Conservation (phyloP, 257 asterid genomes). For the Fraxinus quadrangulata region DNA sequence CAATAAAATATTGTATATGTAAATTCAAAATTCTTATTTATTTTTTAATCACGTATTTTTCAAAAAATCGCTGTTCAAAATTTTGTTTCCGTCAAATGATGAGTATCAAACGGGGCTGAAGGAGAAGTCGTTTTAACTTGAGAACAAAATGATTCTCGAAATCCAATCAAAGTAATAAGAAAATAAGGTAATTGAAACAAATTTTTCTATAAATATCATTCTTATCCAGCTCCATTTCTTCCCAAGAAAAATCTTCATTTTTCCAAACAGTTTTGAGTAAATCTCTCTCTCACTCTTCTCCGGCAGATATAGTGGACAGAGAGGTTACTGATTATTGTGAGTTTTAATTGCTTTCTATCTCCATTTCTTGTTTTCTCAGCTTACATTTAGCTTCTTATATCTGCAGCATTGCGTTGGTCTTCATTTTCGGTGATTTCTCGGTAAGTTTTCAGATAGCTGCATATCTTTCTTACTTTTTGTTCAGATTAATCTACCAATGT, state of each 20-base stretch:
- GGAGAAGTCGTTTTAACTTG: not conserved
- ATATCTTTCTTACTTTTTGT: not conserved
- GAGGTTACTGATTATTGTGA: conserved; percentile 15
- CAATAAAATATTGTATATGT: too few relatives aligned
- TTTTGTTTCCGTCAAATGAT: too few relatives aligned
- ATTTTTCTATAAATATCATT: conserved; percentile 13
- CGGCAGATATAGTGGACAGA: not conserved
- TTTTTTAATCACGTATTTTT: too few relatives aligned
- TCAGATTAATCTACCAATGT: not conserved
- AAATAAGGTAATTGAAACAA: conserved; percentile 12
- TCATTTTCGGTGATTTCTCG: not conserved
- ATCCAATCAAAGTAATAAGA: not conserved
- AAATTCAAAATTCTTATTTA: too few relatives aligned
- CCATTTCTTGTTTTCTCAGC: not conserved
- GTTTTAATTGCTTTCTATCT: not conserved
- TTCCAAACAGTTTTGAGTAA: not conserved
- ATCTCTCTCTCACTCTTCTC: not conserved
- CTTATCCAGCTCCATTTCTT: not conserved
- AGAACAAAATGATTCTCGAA: not conserved
- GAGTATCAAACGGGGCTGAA: too few relatives aligned
- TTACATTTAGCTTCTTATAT: not conserved
- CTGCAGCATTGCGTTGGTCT: not conserved
- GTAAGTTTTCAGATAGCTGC: not conserved
- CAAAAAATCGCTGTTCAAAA: too few relatives aligned
- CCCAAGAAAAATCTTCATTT: not conserved